Evolutionary conservation across 2,329 filamentous ascomycete species (phyloP), one percentile per base, ranked within the genome.

Genomic region (Microsporum ferrugineum): DNA sequence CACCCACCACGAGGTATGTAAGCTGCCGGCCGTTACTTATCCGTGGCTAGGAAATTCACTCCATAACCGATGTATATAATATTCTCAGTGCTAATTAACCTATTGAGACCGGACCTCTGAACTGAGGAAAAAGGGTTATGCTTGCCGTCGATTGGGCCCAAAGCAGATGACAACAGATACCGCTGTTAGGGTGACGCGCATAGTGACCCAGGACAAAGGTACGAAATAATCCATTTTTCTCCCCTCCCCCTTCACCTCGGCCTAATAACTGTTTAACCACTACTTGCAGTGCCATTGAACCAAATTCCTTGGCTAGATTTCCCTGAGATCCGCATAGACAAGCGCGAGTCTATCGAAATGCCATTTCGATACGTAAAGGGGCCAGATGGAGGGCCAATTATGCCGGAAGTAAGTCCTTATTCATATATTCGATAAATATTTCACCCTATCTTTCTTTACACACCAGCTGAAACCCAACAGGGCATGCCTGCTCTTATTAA

Each of bases 131-230:
- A 96, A 97, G 72, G 94, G 94, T 2, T 99, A 95, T 69, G 80
- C 86, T 62, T 91, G 92, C 62, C 85, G 94, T 59, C 83, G 94
- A 62, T 80, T 99, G 34, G 94, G 94, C 0, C 89, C 92, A 5
- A 87, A 91, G 68, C 94, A 99, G 75, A 96, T 99, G 92, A 97
- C 94, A 2, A 99, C 94, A 3, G 94, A 99, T 73, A 99, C 94
- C 23, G 94, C 94, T 3, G 94, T 96, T 58, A 83, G 94, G 66
- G 92, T 96, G 51, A 97, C 94, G 36, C 84, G 94, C 66, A 87
- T 95, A 67, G 88, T 97, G 4, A 85, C 91, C 8, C 88, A 95
- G 70, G 84, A 91, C 66, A 88, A 88, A 77, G 82, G 91, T 95
- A 75, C 65, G 82, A 53, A 10, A 7, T 8, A 29, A 8, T 27